Conservation (phyloP, 768 basidiomycete genomes). For the Serpula lacrymans region DNA sequence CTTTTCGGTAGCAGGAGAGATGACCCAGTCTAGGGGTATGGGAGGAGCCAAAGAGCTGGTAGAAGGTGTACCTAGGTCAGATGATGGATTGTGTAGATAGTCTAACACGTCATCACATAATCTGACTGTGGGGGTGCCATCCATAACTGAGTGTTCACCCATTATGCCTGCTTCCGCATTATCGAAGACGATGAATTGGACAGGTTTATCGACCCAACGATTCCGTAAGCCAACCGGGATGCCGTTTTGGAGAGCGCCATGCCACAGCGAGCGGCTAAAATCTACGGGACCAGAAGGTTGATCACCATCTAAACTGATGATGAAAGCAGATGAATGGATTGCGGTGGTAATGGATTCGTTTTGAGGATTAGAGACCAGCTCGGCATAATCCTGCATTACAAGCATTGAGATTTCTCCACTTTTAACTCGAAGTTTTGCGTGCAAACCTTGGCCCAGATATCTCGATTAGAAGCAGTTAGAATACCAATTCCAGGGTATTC, state of each 20-base stretch:
- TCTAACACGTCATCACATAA: conserved; percentile 68
- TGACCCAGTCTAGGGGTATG: conserved; percentile 59
- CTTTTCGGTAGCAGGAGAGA: conserved; percentile 41
- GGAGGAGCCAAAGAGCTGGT: conserved; percentile 28
- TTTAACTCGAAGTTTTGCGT: not conserved
- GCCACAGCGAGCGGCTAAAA: conserved; percentile 76
- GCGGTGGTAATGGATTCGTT: conserved; percentile 65
- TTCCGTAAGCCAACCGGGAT: conserved; percentile 59
- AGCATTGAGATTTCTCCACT: conserved; percentile 4
- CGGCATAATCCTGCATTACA: conserved; percentile 53
- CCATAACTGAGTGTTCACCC: conserved; percentile 93
- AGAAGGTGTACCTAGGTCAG: conserved; percentile 53
- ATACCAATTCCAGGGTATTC: conserved; percentile 75
- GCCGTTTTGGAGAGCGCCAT: conserved; percentile 59
- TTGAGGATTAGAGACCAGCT: conserved; percentile 52
- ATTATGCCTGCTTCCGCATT: conserved; percentile 80
- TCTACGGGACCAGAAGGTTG: conserved; percentile 47
- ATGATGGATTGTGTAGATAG: conserved; percentile 53
- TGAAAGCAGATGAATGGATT: conserved; percentile 84
- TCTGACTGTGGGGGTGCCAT: conserved; percentile 78
- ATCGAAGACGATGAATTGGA: conserved; percentile 83
- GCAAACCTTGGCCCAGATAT: conserved; percentile 84
- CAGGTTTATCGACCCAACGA: conserved; percentile 89
- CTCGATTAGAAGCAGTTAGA: conserved; percentile 75
- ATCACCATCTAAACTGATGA: conserved; percentile 71